Base-by-base conservation (phyloP, 139 green algal species). In the Picochlorum costavermella region DNA sequence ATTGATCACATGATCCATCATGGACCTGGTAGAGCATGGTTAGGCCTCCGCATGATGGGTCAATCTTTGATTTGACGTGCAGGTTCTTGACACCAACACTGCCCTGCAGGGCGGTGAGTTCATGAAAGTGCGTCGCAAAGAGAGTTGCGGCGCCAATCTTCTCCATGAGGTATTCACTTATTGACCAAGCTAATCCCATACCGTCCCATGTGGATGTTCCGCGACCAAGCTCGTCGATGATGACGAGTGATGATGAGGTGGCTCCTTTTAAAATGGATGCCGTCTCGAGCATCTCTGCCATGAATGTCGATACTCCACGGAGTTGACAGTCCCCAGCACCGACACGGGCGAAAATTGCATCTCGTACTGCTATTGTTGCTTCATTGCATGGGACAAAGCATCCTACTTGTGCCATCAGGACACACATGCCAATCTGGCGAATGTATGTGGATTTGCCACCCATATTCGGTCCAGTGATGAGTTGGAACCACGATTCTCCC, bases 381-480 rank as follows among this genome's bases (percentile, higher is more conserved):
- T 68, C 61, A 33, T 83, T 69, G 60, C 80, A 90, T 1, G 94
- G 91, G 53, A 99, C 90, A 68, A 96, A 99, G 75, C 73, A 91
- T 30, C 93, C 93, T 12, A 95, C 83, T 68, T 96, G 92, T 1
- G 92, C 90, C 79, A 96, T 81, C 8, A 96, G 74, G 50, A 96
- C 89, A 28, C 66, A 74, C 57, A 91, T 83, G 25, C 88, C 92
- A 8, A 96, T 84, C 78, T 96, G 88, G 6, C 92, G 83, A 63
- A 99, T 96, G 81, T 86, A 97, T 8, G 92, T 98, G 20, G 77
- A 91, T 75, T 99, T 99, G 55, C 93, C 93, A 30, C 92, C 93
- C 93, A 99, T 99, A 86, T 99, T 99, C n/a, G 93, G 92, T 4
- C 93, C 94, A 0, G 94, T 98, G 72, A 99, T 96, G 75, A 99